Evolutionary conservation across 805 yeast genomes (phyloP), one percentile per base, ranked within the genome.

Genomic region (Zygosaccharomyces lentus): DNA sequence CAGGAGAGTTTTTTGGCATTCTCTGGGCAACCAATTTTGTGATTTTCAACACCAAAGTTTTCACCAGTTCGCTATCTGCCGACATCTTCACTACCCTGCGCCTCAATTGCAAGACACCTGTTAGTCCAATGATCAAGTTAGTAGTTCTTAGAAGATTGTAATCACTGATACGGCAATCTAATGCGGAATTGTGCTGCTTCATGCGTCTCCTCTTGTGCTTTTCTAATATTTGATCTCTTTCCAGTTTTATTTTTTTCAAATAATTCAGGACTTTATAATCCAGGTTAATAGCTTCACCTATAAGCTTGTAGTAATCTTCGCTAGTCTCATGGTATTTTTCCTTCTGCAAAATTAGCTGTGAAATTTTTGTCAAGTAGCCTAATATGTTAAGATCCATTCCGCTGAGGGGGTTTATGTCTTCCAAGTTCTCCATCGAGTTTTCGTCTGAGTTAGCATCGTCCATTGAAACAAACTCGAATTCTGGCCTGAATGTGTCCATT

Each of bases 371-470:
- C 49, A 78, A 77, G 21, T 74, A 70, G 0, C 85, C 82, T 13
- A 85, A 66, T 47, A 84, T 71, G 49, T 70, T 71, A n/a, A 80
- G 69, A 52, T 86, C 89, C 59, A 86, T 78, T 1, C 93, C 95
- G 43, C 75, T 66, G 41, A 82, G 67, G 46, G 75, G 76, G 57
- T 83, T 88, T 41, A 83, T 77, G 52, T 77, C 79, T 25, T 64
- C 62, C 30, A 63, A 52, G 27, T 48, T 38, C 41, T 55, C 52
- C 49, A 67, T 55, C 10, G 26, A 21, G n/a, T 35, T 38, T 34
- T 45, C 17, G 30, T 25, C 34, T 36, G 29, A 23, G 3, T 37
- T 43, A 23, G 31, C 21, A 4, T 34, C 13, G 43, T 50, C 9
- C 9, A n/a, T 21, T 31, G 34, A 37, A 34, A 25, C 34, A 27